Evolutionary conservation across 1,284 basidiomycete species (phyloP), one percentile per base, ranked within the genome.

Genomic region (Rhizoctonia solani): DNA sequence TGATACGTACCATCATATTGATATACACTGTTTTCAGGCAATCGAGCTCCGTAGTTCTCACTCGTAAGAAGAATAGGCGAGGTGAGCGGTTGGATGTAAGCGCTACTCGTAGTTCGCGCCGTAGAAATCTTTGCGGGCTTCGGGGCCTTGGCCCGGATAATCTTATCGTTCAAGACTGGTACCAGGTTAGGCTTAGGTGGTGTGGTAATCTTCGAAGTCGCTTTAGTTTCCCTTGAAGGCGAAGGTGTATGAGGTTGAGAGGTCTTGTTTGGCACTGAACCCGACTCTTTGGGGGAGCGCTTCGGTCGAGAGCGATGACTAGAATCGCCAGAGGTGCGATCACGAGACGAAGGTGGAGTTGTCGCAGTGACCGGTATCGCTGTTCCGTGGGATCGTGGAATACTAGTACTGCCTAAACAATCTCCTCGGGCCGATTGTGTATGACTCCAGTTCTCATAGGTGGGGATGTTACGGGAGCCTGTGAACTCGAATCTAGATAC

Each of bases 1-100:
- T 46, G n/a, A 16, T 49, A 37, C 61, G 25, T 23, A 65, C 61
- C 61, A 53, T 65, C 61, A 30, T 65, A 65, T 25, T 65, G 61
- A 54, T 65, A 65, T 14, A 65, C 39, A n/a, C 49, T 53, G 16
- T 34, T 34, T 25, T 65, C 61, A 8, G 50, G 50, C 9, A 53
- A 13, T 11, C 61, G 34, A 11, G 37, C 19, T n/a, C 37, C 27
- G 16, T 53, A 54, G 27, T 65, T 65, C 23, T 65, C 61, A n/a
- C 49, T 53, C 11, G 61, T 50, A 14, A 65, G 50, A 25, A 65
- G 39, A 19, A 65, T 65, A 23, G 61, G 61, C n/a, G 61, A 65
- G 21, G 50, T n/a, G 23, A 65, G 27, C 1, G 61, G 37, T 32
- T 65, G 42, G 14, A 53, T n/a, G 25, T 53, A 54, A 4, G 47